phyloP scores from a whole-genome alignment of 1,284 basidiomycete species.

The Ganoderma sp. region DNA sequence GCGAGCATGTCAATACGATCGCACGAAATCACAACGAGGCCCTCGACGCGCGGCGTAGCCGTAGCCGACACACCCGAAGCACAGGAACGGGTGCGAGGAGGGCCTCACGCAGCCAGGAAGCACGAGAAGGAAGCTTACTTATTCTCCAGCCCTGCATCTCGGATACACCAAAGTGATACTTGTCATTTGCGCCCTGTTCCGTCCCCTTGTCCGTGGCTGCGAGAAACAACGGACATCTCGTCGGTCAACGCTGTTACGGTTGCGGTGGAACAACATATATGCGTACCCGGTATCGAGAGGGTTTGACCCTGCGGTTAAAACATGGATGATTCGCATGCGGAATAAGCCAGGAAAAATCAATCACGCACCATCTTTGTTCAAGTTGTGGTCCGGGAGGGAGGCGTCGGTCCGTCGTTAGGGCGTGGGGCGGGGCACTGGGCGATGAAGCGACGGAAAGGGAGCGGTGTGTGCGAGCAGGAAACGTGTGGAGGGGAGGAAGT shows the following conservation, averaged over 20 bases:
- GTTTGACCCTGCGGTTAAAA: slow-evolving; percentile 65
- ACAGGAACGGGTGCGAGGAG: slow-evolving; percentile 14
- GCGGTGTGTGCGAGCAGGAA: slow-evolving; percentile 6
- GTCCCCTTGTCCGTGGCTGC: slow-evolving; percentile 87
- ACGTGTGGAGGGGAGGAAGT: slow-evolving; percentile 28
- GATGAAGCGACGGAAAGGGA: slow-evolving; percentile 11
- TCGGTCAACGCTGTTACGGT: slow-evolving; percentile 17
- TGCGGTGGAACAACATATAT: background rate
- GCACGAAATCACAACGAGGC: slow-evolving; percentile 12
- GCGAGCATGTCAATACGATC: slow-evolving; percentile 4
- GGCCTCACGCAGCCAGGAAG: background rate
- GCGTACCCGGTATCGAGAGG: slow-evolving; percentile 70
- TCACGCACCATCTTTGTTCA: slow-evolving; percentile 31
- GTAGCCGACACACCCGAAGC: slow-evolving; percentile 9
- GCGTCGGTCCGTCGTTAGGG: slow-evolving; percentile 12
- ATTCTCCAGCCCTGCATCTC: slow-evolving; percentile 99
- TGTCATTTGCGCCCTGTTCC: slow-evolving; percentile 78
- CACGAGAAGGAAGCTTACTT: slow-evolving; percentile 62
- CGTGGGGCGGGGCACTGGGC: background rate
- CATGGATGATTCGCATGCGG: slow-evolving; percentile 3
- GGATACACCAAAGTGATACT: slow-evolving; percentile 82
- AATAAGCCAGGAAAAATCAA: slow-evolving; percentile 23
- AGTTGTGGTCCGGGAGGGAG: slow-evolving; percentile 13
- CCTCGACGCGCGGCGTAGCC: background rate
- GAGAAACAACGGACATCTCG: slow-evolving; percentile 15